Evolutionary conservation across 345 rosid species (phyloP).

Genomic region (Psidium friedrichsthalianum): DNA sequence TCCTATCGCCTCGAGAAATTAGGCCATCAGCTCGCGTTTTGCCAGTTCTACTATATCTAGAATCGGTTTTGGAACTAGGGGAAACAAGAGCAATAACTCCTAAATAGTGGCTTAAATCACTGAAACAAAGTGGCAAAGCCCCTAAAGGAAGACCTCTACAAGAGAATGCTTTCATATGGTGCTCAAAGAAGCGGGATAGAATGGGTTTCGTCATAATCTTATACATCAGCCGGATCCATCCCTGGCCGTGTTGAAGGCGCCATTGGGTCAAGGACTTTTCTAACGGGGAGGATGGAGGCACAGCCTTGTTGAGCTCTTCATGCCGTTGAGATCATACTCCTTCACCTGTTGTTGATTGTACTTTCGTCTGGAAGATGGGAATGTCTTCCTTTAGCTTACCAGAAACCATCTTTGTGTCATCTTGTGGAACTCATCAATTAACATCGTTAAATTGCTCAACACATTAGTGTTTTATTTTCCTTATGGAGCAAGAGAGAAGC

Average conservation of each 20-base stretch:
- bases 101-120: neutral
- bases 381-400: no score
- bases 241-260: constrained; percentile 39
- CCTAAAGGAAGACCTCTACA: neutral
- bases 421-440: constrained; percentile 6
- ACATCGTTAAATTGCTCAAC: neutral
- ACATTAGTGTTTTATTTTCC: no score
- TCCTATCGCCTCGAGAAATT: neutral
- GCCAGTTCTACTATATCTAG: neutral
- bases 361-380: no score
- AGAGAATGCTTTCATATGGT: constrained; percentile 16
- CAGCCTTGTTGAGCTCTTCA: constrained; percentile 45
- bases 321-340: constrained; percentile 24
- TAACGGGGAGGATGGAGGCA: constrained; percentile 21
- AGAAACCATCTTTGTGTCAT: constrained; percentile 14
- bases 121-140: neutral
- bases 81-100: neutral
- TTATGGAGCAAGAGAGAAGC: no score
- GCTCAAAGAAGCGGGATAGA: constrained; percentile 30
- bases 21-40: neutral
- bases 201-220: constrained; percentile 23
- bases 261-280: constrained; percentile 18
- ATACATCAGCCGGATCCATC: constrained; percentile 50
- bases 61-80: neutral
- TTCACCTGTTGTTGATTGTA: constrained; percentile 18